These are phyloP conservation scores for Tilletia caries DNA, from an alignment of 1,284 basidiomycete species.

Conservation along the genomic window DNA sequence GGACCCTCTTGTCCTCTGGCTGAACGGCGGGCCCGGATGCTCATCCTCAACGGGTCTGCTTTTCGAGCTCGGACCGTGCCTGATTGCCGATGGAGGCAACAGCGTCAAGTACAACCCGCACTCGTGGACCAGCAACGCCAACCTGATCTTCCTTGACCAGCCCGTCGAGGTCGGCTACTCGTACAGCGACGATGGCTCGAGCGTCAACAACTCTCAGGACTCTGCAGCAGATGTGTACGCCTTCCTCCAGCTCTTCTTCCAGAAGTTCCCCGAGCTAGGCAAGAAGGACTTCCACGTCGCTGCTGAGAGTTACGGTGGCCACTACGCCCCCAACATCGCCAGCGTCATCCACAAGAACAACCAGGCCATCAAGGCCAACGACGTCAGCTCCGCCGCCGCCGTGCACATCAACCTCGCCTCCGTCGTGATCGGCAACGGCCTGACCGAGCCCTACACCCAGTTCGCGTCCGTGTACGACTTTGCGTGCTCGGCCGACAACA, in stretches of 20 bases:
- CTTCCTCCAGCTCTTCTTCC: constrained; percentile 81
- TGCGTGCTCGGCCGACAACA: constrained; percentile 60
- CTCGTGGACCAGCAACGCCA: constrained; percentile 69
- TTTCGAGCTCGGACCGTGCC: constrained; percentile 84
- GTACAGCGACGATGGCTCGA: constrained; percentile 67
- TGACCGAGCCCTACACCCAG: constrained; percentile 49
- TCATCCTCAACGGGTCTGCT: constrained; percentile 59
- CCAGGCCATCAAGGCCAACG: constrained; percentile 24
- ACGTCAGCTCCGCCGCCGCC: constrained; percentile 13
- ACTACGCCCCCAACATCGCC: constrained; percentile 48
- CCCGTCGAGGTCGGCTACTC: constrained; percentile 74
- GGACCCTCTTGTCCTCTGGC: constrained; percentile 81
- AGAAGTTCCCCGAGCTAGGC: constrained; percentile 53
- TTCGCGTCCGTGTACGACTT: constrained; percentile 68
- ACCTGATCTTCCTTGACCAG: constrained; percentile 76
- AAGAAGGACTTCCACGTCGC: constrained; percentile 54
- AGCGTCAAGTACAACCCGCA: constrained; percentile 70
- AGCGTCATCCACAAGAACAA: constrained; percentile 48
- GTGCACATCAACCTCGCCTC: constrained; percentile 45
- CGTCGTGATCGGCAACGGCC: constrained; percentile 52
- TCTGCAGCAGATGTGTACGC: constrained; percentile 82
- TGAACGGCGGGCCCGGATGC: constrained; percentile 74
- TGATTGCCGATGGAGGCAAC: constrained; percentile 66
- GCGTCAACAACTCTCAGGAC: constrained; percentile 69
- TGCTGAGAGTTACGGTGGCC: constrained; percentile 67